phyloP scores from a whole-genome alignment of 176 grass and related monocot genomes.

The Hyparrhenia diplandra region DNA sequence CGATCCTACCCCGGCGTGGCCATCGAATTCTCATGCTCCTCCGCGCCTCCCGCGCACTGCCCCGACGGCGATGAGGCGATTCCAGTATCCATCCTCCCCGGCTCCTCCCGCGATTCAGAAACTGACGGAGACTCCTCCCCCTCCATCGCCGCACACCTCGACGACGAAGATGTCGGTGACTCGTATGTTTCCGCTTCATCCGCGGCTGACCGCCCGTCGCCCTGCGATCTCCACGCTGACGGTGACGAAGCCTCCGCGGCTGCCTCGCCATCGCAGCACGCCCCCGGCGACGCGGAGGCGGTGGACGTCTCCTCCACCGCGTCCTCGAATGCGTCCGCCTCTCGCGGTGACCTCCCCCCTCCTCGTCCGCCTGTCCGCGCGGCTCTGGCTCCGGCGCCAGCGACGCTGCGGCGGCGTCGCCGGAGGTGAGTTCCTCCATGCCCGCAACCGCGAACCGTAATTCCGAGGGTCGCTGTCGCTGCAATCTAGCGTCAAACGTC shows the following conservation, averaged over 20 bases:
- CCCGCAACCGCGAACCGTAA: constrained; percentile 4
- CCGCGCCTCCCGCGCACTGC: constrained; percentile 10
- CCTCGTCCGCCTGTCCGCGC: constrained; percentile 10
- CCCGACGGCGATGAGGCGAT: constrained; percentile 6
- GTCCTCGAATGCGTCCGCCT: constrained; percentile 29
- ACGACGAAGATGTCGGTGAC: constrained; percentile 13
- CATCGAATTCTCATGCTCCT: constrained; percentile 27
- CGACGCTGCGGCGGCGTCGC: background rate
- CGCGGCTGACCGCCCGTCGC: background rate
- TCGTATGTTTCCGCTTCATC: constrained; percentile 20
- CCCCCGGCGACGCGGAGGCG: constrained; percentile 13
- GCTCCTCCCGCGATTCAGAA: constrained; percentile 14
- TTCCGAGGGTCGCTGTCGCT: background rate
- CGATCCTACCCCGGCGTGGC: constrained; percentile 7
- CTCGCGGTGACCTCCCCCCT: constrained; percentile 19
- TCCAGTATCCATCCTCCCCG: background rate
- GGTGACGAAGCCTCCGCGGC: background rate
- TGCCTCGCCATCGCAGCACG: background rate
- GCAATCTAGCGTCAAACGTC: constrained; percentile 19
- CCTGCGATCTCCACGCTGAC: constrained; percentile 5
- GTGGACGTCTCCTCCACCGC: constrained; percentile 25
- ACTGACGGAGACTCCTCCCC: constrained; percentile 5
- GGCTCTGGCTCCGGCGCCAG: constrained; percentile 1
- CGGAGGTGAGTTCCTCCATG: constrained; percentile 36
- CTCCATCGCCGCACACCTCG: background rate